Evolutionary conservation across 2,329 filamentous ascomycete species (phyloP), one percentile per base, ranked within the genome.

Genomic region (Diplodia sapinea): DNA sequence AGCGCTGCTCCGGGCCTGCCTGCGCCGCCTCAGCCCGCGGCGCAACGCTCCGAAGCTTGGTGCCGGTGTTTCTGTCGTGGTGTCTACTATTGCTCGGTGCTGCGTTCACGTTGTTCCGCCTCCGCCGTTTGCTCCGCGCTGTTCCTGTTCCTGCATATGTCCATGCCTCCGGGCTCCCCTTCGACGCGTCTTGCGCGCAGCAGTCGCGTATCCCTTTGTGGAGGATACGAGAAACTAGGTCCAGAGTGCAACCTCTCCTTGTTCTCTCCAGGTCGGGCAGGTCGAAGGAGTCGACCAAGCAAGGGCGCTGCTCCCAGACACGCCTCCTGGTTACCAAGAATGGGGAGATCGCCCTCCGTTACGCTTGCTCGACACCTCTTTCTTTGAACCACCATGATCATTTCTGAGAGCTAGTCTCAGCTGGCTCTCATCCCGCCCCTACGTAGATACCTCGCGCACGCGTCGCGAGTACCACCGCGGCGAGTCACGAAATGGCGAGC

Each of bases 91-190:
- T 26, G 11, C 57, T 33, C 36, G 38, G 12, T 33, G 56, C 29
- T 36, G 4, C 11, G 2, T 17, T 51, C 40, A 36, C 26, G 40
- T 50, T 20, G 15, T n/a, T 9, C 17, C 29, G 59, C 59, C 15
- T 3, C 12, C 2, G 26, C 59, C 59, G 59, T 51, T 51, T 23
- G 59, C 59, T 61, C 12, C 20, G 59, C 20, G 17, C 54, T 59
- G 64, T 66, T 66, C 64, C 64, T 66, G 64, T 66, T 66, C 64
- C 64, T 66, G 64, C 64, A 66, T 66, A 59, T 50, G 49, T 55
- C 54, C 64, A 57, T 59, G 64, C 52, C 54, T 36, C 5, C 20
- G 64, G 55, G n/a, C 50, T 38, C 59, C 59, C 59, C 59, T 51
- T 29, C 47, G 57, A 68, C 66, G 66, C 66, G 66, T 61, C 51